These are phyloP conservation scores for Russula earlei DNA, from an alignment of 768 basidiomycete genomes.

Conservation along the genomic window DNA sequence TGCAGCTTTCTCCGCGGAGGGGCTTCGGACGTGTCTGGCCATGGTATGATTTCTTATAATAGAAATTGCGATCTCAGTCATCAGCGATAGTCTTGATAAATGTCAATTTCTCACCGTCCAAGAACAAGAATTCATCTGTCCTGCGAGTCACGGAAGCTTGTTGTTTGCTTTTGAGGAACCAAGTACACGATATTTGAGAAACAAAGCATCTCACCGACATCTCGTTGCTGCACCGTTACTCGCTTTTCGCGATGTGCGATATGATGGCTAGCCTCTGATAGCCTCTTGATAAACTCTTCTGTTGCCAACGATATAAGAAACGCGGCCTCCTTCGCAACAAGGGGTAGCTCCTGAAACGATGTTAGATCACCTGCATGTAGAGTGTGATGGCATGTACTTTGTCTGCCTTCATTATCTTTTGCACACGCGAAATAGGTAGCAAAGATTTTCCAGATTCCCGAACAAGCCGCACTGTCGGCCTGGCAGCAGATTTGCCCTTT, in stretches of 20 bases:
- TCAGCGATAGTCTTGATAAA: background rate
- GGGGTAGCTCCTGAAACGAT: conserved; percentile 54
- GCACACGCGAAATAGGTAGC: conserved; percentile 69
- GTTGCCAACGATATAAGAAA: conserved; percentile 76
- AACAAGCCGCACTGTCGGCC: conserved; percentile 12
- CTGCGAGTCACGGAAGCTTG: conserved; percentile 53
- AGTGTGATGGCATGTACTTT: conserved; percentile 37
- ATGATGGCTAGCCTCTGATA: conserved; percentile 61
- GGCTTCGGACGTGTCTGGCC: conserved; percentile 34
- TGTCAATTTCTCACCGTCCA: conserved; percentile 48
- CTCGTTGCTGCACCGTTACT: conserved; percentile 65
- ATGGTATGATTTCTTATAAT: conserved; percentile 48
- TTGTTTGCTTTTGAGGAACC: background rate
- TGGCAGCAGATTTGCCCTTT: conserved; percentile 15
- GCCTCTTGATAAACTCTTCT: conserved; percentile 76
- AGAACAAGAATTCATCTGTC: conserved; percentile 68
- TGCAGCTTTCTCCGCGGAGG: conserved; percentile 37
- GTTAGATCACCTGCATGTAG: background rate
- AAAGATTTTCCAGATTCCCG: conserved; percentile 57
- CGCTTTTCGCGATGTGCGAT: conserved; percentile 65
- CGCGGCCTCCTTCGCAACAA: conserved; percentile 66
- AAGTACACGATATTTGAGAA: background rate
- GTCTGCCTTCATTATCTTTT: conserved; percentile 80
- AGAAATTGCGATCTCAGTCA: background rate
- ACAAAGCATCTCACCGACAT: conserved; percentile 49